Conservation (phyloP, 2,329 filamentous ascomycete genomes). For the Botrytis sinoallii region DNA sequence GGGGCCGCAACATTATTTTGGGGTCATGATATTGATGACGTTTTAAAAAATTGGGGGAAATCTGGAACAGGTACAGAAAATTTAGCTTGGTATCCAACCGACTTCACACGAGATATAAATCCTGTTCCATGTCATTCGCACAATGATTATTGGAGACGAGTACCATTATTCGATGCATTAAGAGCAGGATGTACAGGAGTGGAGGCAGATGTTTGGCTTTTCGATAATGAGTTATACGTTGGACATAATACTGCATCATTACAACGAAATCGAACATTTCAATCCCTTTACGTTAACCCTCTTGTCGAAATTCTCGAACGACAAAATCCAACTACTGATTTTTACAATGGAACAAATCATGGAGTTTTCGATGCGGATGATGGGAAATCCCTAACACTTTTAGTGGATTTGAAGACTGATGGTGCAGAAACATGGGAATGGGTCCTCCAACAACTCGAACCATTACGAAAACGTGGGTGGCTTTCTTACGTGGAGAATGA, state of each 20-base stretch:
- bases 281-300: conserved; percentile 62
- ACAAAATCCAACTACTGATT: conserved; percentile 49
- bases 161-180: conserved; percentile 62
- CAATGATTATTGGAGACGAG: conserved; percentile 67
- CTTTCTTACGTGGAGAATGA: conserved; percentile 52
- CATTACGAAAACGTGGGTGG: conserved; percentile 58
- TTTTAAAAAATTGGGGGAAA: conserved; percentile 40
- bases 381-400: conserved; percentile 54
- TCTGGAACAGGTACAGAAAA: conserved; percentile 41
- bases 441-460: conserved; percentile 54
- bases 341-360: conserved; percentile 44
- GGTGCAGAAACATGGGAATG: conserved; percentile 50
- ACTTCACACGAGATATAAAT: conserved; percentile 50
- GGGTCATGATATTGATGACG: conserved; percentile 34
- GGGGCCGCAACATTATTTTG: conserved; percentile 37
- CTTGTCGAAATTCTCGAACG: conserved; percentile 55
- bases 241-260: conserved; percentile 59
- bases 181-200: conserved; percentile 58
- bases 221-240: conserved; percentile 56
- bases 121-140: conserved; percentile 63
- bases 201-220: conserved; percentile 68
- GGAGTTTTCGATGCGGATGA: conserved; percentile 58
- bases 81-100: conserved; percentile 47
- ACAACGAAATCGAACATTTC: conserved; percentile 54
- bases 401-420: conserved; percentile 67